These are phyloP conservation scores for Hysterangium stoloniferum DNA, from an alignment of 768 basidiomycete species.

Conservation along the genomic window DNA sequence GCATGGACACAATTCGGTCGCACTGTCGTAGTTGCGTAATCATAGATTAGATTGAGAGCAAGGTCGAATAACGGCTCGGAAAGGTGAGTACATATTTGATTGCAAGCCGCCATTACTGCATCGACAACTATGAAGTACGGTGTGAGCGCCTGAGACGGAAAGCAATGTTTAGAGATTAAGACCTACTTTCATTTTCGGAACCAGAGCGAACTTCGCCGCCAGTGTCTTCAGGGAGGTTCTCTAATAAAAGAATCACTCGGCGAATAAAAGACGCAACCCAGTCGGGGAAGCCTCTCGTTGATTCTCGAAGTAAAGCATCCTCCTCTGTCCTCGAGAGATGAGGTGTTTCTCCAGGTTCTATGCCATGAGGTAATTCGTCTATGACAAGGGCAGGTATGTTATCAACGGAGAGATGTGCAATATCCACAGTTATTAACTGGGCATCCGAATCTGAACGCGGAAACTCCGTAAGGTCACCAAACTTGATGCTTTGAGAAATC, in stretches of 20 bases:
- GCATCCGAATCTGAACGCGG: conserved; percentile 3
- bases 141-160: not conserved
- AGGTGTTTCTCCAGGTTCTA: conserved; percentile 31
- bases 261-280: conserved; percentile 81
- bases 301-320: conserved; percentile 60
- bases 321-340: conserved; percentile 56
- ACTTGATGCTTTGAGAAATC: conserved; percentile 66
- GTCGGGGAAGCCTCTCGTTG: conserved; percentile 68
- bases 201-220: conserved; percentile 48
- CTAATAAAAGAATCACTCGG: conserved; percentile 69
- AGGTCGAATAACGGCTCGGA: conserved; percentile 71
- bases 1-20: conserved; percentile 82
- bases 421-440: not conserved
- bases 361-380: conserved; percentile 27
- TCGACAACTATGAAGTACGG: conserved; percentile 49
- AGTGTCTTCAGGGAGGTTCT: conserved; percentile 82
- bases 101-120: conserved; percentile 67
- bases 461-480: conserved; percentile 50
- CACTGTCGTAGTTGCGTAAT: conserved; percentile 74
- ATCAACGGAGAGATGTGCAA: not conserved
- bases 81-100: conserved; percentile 67
- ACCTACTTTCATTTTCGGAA: conserved; percentile 54
- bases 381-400: conserved; percentile 19
- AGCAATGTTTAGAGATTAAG: not conserved
- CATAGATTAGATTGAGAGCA: conserved; percentile 74